Conservation (phyloP, 1,284 basidiomycete species). For the Apiotrichum gamsii region DNA sequence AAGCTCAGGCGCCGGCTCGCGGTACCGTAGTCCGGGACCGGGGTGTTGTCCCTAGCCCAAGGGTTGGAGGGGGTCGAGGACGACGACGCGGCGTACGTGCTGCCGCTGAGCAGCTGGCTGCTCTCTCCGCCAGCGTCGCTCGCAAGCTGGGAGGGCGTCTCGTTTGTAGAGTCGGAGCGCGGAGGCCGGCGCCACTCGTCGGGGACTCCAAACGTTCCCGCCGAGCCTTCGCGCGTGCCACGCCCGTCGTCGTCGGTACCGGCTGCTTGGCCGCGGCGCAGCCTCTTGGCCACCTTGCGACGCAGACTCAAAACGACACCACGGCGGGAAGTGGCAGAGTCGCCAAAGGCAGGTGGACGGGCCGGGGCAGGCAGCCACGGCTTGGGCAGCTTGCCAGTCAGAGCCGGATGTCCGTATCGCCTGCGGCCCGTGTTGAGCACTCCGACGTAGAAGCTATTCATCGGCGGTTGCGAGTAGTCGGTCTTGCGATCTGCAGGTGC, state of each 20-base stretch:
- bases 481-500: constrained; percentile 83
- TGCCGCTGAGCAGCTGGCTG: background rate
- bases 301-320: constrained; percentile 39
- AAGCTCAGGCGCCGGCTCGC: constrained; percentile 18
- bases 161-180: background rate
- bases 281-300: constrained; percentile 38
- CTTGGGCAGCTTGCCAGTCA: constrained; percentile 76
- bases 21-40: background rate
- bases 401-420: constrained; percentile 83
- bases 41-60: constrained; percentile 31
- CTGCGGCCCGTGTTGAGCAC: constrained; percentile 66
- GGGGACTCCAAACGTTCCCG: constrained; percentile 11
- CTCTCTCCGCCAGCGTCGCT: background rate
- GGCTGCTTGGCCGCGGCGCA: constrained; percentile 22
- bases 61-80: constrained; percentile 27
- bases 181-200: constrained; percentile 27
- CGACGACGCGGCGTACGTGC: background rate
- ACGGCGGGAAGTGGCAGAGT: constrained; percentile 48
- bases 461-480: constrained; percentile 90
- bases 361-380: constrained; percentile 84
- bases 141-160: background rate
- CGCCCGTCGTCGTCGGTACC: background rate
- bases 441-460: constrained; percentile 85
- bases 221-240: constrained; percentile 1
- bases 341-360: constrained; percentile 50